phyloP scores from a whole-genome alignment of 148 eudicot genomes.

The Chenopodium berlandieri region DNA sequence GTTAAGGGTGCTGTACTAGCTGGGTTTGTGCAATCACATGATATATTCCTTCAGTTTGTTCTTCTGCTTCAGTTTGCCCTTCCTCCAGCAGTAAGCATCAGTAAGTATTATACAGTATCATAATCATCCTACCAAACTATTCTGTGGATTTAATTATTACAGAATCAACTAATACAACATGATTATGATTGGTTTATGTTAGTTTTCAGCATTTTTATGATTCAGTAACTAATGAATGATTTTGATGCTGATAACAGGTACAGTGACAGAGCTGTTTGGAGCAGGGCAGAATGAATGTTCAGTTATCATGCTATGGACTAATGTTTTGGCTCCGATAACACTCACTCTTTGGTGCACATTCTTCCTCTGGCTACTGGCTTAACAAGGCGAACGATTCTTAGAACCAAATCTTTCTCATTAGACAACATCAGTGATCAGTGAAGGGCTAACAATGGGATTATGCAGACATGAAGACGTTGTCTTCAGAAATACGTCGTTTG shows the following conservation, averaged over 20 bases:
- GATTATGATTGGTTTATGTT: no score
- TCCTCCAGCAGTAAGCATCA: constrained; percentile 90
- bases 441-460: neutral
- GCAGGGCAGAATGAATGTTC: constrained; percentile 44
- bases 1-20: constrained; percentile 52
- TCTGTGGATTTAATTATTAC: neutral
- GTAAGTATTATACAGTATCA: constrained; percentile 22
- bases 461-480: neutral
- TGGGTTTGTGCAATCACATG: constrained; percentile 45
- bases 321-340: constrained; percentile 30
- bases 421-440: neutral
- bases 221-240: neutral
- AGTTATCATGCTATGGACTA: constrained; percentile 47
- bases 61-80: constrained; percentile 79
- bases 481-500: neutral
- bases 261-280: constrained; percentile 44
- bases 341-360: constrained; percentile 42
- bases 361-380: constrained; percentile 31
- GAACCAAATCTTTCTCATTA: neutral
- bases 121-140: neutral
- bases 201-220: no score
- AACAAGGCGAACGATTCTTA: neutral
- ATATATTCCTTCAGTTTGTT: constrained; percentile 71
- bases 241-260: constrained; percentile 22
- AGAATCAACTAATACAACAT: no score